phyloP scores from a whole-genome alignment of 129 eudicot species.

The Heracleum sosnowskyi region DNA sequence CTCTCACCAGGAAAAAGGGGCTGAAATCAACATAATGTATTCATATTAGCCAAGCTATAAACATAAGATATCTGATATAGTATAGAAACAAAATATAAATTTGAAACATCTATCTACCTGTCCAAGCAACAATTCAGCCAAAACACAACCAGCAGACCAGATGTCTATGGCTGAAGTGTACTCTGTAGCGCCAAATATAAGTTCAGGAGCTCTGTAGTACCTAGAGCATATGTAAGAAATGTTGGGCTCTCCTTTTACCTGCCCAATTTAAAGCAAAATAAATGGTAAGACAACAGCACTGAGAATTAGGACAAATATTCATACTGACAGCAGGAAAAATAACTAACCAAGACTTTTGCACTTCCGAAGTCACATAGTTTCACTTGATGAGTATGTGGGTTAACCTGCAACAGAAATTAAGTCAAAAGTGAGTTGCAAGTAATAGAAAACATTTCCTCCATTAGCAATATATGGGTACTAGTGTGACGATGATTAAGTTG shows the following conservation, averaged over 20 bases:
- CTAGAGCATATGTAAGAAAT: no score
- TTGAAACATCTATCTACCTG: slow-evolving; percentile 1
- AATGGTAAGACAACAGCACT: background rate
- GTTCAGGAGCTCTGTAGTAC: no score
- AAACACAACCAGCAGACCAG: no score
- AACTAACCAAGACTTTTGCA: slow-evolving; percentile 5
- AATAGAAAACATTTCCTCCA: background rate
- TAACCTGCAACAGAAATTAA: no score
- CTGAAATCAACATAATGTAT: slow-evolving; percentile 21
- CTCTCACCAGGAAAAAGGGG: slow-evolving; percentile 60
- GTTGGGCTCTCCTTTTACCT: no score
- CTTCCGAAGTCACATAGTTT: no score
- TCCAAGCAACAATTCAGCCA: background rate
- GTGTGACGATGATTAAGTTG: background rate
- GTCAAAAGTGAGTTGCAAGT: background rate
- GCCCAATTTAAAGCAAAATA: background rate
- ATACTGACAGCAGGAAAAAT: background rate
- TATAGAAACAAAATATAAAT: slow-evolving; percentile 12
- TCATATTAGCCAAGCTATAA: slow-evolving; percentile 15
- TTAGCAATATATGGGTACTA: background rate
- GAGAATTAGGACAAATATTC: background rate
- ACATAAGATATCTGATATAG: background rate
- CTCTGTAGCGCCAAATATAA: no score
- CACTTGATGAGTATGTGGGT: no score
- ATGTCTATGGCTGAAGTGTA: no score